phyloP scores from a whole-genome alignment of 1,139 yeast species.

The Kodamaea arcana region DNA sequence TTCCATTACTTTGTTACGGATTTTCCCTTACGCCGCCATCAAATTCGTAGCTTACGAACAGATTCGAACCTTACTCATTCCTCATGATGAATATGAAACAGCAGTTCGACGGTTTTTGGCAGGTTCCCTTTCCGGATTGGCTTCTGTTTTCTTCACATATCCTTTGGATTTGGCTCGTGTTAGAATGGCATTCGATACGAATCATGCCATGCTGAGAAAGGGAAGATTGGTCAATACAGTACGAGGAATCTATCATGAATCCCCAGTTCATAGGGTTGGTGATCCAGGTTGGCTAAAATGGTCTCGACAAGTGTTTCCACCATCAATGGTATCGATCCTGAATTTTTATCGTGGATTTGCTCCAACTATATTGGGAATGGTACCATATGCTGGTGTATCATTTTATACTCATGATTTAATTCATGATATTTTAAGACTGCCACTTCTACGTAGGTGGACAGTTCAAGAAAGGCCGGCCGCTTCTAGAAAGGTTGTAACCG shows the following conservation, averaged over 20 bases:
- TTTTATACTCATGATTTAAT: constrained; percentile 89
- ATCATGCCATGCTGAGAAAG: constrained; percentile 23
- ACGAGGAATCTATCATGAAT: constrained; percentile 55
- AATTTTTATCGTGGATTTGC: constrained; percentile 93
- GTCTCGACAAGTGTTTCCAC: constrained; percentile 32
- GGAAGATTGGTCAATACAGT: constrained; percentile 60
- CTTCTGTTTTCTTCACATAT: constrained; percentile 85
- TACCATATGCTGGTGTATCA: constrained; percentile 97
- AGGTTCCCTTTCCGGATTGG: constrained; percentile 85
- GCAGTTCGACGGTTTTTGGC: constrained; percentile 76
- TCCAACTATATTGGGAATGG: constrained; percentile 92
- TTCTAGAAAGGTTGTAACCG: constrained; percentile 16
- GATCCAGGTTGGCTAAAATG: constrained; percentile 37
- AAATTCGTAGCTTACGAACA: constrained; percentile 98
- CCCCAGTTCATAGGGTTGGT: constrained; percentile 42
- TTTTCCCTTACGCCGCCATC: constrained; percentile 96
- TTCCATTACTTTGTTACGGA: constrained; percentile 83
- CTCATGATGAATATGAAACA: constrained; percentile 70
- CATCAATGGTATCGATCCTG: constrained; percentile 39
- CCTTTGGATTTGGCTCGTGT: constrained; percentile 91
- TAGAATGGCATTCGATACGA: constrained; percentile 84
- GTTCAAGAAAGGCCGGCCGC: constrained; percentile 28
- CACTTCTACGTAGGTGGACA: constrained; percentile 50
- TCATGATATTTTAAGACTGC: constrained; percentile 77
- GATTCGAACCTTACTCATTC: constrained; percentile 73